A percentile compares a stretch with the other conserved stretches of the same genome.
Evolutionary conservation across 768 basidiomycete genomes (phyloP).

Genomic region (Suillus hirtellus): DNA sequence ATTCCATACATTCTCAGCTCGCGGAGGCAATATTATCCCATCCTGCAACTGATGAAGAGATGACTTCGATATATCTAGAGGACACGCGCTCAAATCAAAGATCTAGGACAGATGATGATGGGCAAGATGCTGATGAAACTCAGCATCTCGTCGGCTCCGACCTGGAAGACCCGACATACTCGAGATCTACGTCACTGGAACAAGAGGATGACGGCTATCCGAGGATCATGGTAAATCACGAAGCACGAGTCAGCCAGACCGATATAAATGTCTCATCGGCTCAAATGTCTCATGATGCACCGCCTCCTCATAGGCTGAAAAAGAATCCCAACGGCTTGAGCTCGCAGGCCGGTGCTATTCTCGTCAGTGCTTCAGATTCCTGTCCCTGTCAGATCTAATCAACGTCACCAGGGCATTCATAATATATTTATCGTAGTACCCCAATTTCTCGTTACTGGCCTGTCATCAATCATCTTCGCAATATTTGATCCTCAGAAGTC

Average conservation of each 20-base stretch:
- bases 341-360: slow-evolving; percentile 84
- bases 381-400: slow-evolving; percentile 5
- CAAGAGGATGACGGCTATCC: slow-evolving; percentile 18
- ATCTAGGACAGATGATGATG: slow-evolving; percentile 14
- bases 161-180: slow-evolving; percentile 20
- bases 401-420: slow-evolving; percentile 75
- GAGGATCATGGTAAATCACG: slow-evolving; percentile 42
- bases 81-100: slow-evolving; percentile 34
- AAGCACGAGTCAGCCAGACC: slow-evolving; percentile 50
- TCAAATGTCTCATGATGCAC: slow-evolving; percentile 15
- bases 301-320: not conserved
- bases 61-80: slow-evolving; percentile 22
- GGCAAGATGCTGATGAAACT: slow-evolving; percentile 32
- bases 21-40: slow-evolving; percentile 84
- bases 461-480: slow-evolving; percentile 85
- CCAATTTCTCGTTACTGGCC: slow-evolving; percentile 88
- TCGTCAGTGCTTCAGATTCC: slow-evolving; percentile 48
- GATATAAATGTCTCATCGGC: slow-evolving; percentile 33
- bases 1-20: slow-evolving; percentile 47
- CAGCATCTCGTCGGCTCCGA: slow-evolving; percentile 22
- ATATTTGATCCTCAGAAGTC: slow-evolving; percentile 70
- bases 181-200: slow-evolving; percentile 13
- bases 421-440: slow-evolving; percentile 94
- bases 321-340: slow-evolving; percentile 46
- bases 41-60: slow-evolving; percentile 36